These are phyloP conservation scores for Triticum aestivum DNA, from an alignment of 176 grass and related monocot genomes.

Conservation along the genomic window DNA sequence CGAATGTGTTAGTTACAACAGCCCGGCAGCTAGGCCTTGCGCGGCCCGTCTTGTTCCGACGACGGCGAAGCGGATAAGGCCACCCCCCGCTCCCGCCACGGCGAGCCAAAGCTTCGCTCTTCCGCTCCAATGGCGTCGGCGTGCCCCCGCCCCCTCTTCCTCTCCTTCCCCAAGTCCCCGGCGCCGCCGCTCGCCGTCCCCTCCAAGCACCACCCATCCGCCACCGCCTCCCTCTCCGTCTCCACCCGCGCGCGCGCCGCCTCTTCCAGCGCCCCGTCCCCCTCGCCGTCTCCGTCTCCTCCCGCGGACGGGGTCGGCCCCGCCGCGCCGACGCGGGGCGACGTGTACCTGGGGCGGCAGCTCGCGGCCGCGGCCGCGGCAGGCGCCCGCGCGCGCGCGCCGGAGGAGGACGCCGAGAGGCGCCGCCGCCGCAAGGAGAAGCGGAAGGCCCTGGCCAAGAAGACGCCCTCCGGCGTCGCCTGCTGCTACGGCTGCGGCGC, in stretches of 20 bases:
- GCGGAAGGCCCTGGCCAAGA: conserved; percentile 30
- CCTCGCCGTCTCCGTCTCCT: neutral
- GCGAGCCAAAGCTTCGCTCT: neutral
- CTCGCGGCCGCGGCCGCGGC: conserved; percentile 43
- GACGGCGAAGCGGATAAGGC: neutral
- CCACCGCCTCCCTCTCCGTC: neutral
- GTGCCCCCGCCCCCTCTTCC: conserved; percentile 35
- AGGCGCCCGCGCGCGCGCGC: conserved; percentile 6
- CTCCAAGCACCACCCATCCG: neutral
- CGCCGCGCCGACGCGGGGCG: conserved; percentile 59
- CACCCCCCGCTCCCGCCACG: conserved; percentile 11
- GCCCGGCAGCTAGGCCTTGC: too few relatives aligned
- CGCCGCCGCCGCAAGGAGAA: conserved; percentile 51
- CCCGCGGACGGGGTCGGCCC: conserved; percentile 36
- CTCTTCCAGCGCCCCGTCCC: neutral
- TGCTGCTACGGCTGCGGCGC: conserved; percentile 96
- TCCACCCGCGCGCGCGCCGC: neutral
- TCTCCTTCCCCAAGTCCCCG: conserved; percentile 42
- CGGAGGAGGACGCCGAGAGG: conserved; percentile 41
- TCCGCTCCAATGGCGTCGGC: conserved; percentile 36
- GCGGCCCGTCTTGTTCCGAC: too few relatives aligned
- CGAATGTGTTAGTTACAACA: too few relatives aligned
- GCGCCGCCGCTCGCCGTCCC: neutral
- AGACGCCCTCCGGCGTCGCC: conserved; percentile 39
- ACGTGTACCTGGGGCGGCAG: conserved; percentile 65